Evolutionary conservation across 1,284 basidiomycete species (phyloP).

Genomic region (Coriolopsis trogii): DNA sequence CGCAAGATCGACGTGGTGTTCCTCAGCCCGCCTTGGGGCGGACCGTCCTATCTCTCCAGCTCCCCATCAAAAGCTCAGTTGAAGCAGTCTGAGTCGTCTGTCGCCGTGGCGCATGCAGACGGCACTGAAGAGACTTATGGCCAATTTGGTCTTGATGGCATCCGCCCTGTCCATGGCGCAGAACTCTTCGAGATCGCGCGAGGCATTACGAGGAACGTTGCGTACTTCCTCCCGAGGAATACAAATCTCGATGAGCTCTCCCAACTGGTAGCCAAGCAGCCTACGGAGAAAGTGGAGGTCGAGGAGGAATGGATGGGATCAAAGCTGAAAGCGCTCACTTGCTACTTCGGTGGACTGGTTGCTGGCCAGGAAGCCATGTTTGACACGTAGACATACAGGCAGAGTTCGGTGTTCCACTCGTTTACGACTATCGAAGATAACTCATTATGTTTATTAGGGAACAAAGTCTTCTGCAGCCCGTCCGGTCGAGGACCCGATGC

Average conservation of each 20-base stretch:
- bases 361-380: conserved; percentile 66
- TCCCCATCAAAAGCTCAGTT: conserved; percentile 35
- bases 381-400: conserved; percentile 9
- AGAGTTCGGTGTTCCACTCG: background rate
- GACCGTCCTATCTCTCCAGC: conserved; percentile 68
- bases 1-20: conserved; percentile 85
- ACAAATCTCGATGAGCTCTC: conserved; percentile 76
- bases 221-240: conserved; percentile 91
- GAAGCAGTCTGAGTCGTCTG: conserved; percentile 10
- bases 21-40: conserved; percentile 93
- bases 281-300: conserved; percentile 64
- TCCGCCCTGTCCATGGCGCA: conserved; percentile 81
- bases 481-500: too few species aligned
- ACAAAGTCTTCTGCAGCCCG: too few species aligned
- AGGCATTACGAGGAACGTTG: conserved; percentile 77
- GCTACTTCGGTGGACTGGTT: conserved; percentile 79
- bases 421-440: background rate
- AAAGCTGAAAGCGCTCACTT: conserved; percentile 84
- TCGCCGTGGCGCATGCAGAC: conserved; percentile 13
- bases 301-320: conserved; percentile 90
- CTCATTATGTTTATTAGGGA: background rate
- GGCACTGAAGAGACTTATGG: conserved; percentile 41
- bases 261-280: conserved; percentile 32
- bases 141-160: conserved; percentile 69
- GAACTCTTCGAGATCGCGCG: conserved; percentile 80